These are phyloP conservation scores for Trametes cubensis DNA, from an alignment of 768 basidiomycete species.

Conservation along the genomic window DNA sequence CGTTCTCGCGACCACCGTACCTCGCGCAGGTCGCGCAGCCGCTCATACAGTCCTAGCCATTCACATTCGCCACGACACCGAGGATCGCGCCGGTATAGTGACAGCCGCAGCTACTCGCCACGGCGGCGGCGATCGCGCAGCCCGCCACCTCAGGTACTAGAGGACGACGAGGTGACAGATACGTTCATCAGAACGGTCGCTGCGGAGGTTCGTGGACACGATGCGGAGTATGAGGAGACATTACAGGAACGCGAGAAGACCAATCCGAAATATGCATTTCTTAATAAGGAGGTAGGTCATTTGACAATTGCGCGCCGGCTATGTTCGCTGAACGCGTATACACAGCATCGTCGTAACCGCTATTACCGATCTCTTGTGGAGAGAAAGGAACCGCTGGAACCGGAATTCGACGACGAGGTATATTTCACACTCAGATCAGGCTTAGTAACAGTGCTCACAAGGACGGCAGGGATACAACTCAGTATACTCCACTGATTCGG, in stretches of 20 bases:
- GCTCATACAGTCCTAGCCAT: slow-evolving; percentile 38
- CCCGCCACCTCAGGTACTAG: slow-evolving; percentile 41
- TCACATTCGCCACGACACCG: slow-evolving; percentile 33
- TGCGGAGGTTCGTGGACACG: slow-evolving; percentile 81
- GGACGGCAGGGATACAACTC: slow-evolving; percentile 78
- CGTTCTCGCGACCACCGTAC: slow-evolving; percentile 39
- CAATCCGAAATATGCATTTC: slow-evolving; percentile 83
- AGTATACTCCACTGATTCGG: slow-evolving; percentile 89
- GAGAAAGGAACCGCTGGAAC: slow-evolving; percentile 53
- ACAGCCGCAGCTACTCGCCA: slow-evolving; percentile 51
- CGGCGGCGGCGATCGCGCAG: slow-evolving; percentile 39
- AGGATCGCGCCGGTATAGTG: slow-evolving; percentile 45
- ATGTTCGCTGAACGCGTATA: slow-evolving; percentile 1
- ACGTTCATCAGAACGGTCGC: slow-evolving; percentile 88
- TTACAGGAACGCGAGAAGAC: slow-evolving; percentile 75
- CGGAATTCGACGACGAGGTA: slow-evolving; percentile 84
- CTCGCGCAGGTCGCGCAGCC: slow-evolving; percentile 40
- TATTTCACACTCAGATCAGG: background rate
- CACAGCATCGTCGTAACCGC: slow-evolving; percentile 69
- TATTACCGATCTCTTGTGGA: slow-evolving; percentile 73
- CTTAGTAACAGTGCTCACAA: background rate
- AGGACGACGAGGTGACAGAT: slow-evolving; percentile 76
- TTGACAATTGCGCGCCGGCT: background rate
- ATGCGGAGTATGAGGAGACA: slow-evolving; percentile 70
- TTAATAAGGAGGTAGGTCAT: slow-evolving; percentile 55